Evolutionary conservation across 2,329 filamentous ascomycete species (phyloP).

Genomic region (Monosporascus sp.): DNA sequence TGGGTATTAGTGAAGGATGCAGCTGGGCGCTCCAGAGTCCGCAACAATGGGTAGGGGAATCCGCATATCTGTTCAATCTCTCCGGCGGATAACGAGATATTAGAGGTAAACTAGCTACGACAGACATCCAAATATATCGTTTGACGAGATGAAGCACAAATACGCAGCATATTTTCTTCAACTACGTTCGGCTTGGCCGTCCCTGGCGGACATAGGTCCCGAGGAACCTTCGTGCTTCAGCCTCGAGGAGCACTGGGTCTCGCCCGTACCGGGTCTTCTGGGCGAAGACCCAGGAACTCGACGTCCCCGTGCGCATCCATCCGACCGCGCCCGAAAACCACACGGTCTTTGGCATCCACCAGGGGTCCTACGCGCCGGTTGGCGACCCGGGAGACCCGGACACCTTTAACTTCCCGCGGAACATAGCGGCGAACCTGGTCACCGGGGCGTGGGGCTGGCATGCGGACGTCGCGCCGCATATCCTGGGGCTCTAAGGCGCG

Average conservation of each 20-base stretch:
- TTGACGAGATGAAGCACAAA: no score
- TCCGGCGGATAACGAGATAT: no score
- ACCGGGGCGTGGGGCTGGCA: slow-evolving; percentile 32
- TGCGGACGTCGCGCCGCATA: slow-evolving; percentile 28
- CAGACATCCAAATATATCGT: no score
- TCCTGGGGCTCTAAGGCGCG: slow-evolving; percentile 23
- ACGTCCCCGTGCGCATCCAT: slow-evolving; percentile 48
- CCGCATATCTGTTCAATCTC: no score
- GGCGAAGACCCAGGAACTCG: slow-evolving; percentile 34
- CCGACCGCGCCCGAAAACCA: slow-evolving; percentile 32
- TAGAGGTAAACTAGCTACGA: no score
- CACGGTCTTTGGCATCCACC: neutral
- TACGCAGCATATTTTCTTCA: no score
- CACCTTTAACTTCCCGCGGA: slow-evolving; percentile 25
- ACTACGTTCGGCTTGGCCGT: no score
- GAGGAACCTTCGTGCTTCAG: neutral
- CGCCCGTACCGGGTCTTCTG: slow-evolving; percentile 22
- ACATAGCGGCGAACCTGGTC: slow-evolving; percentile 11
- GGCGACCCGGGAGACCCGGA: neutral
- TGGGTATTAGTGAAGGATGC: no score
- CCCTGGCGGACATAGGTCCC: no score
- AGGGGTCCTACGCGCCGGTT: neutral
- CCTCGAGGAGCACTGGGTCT: neutral
- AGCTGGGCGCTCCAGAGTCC: no score
- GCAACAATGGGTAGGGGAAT: no score